A percentile compares a stretch with the other conserved stretches of the same genome.
These are phyloP conservation scores for Exophiala xenobiotica DNA, from an alignment of 2,329 filamentous ascomycete species.

Conservation along the genomic window DNA sequence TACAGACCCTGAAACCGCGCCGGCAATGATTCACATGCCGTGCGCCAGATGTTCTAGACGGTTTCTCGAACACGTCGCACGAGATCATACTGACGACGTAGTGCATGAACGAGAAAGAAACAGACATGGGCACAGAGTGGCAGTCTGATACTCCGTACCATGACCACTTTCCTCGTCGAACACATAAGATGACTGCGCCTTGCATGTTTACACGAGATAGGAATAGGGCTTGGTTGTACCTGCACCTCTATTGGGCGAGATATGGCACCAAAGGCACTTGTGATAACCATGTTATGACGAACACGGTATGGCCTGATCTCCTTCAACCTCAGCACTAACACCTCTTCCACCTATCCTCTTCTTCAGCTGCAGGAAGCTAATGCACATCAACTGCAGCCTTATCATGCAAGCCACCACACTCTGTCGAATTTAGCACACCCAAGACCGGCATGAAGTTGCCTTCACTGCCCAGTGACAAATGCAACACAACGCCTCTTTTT, in stretches of 20 bases:
- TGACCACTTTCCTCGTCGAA: slow-evolving; percentile 7
- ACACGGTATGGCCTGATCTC: too few species aligned
- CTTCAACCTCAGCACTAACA: slow-evolving; percentile 26
- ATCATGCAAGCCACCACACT: slow-evolving; percentile 10
- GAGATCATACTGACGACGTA: background rate
- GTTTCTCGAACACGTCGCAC: too few species aligned
- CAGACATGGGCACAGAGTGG: background rate
- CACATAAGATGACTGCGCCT: slow-evolving; percentile 14
- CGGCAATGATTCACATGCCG: background rate
- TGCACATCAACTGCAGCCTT: slow-evolving; percentile 14
- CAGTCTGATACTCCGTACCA: background rate
- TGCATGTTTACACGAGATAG: too few species aligned
- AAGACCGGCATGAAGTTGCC: background rate
- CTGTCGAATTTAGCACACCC: slow-evolving; percentile 21
- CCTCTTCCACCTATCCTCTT: slow-evolving; percentile 1
- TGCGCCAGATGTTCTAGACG: too few species aligned
- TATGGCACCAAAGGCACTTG: too few species aligned
- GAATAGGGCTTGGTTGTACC: too few species aligned
- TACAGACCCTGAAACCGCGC: background rate
- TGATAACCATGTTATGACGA: too few species aligned
- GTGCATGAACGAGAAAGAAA: slow-evolving; percentile 8
- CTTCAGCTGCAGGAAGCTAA: background rate
- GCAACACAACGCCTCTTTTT: slow-evolving; percentile 17
- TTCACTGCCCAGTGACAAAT: slow-evolving; percentile 21
- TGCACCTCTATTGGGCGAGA: too few species aligned